Conservation (phyloP, 108 stramenopile species). For the Nitzschia sp. region DNA sequence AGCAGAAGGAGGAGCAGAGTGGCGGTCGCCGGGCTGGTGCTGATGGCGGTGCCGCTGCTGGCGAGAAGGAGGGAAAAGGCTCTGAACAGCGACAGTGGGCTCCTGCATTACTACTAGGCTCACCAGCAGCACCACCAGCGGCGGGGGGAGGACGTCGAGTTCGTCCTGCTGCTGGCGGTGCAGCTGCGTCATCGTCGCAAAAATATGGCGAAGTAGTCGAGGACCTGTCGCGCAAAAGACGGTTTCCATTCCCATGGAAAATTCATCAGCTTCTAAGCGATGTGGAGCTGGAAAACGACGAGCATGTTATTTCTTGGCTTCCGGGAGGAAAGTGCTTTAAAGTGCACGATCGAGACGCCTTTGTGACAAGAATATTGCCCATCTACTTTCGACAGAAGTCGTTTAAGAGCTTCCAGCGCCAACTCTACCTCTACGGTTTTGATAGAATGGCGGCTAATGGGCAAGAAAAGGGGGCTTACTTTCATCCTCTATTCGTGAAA, state of each 20-base stretch:
- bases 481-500: conserved; percentile 19
- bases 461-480: conserved; percentile 22
- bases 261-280: conserved; percentile 18
- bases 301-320: conserved; percentile 45
- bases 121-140: too few relatives aligned
- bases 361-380: conserved; percentile 64
- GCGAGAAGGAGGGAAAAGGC: too few relatives aligned
- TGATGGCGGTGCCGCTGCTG: too few relatives aligned
- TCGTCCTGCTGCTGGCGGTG: neutral
- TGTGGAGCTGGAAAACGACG: conserved; percentile 25
- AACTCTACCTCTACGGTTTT: conserved; percentile 35
- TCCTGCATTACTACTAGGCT: too few relatives aligned
- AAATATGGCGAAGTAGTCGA: neutral
- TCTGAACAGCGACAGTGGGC: too few relatives aligned
- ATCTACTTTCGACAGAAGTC: conserved; percentile 69
- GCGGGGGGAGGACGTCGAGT: too few relatives aligned
- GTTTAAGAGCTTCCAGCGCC: conserved; percentile 69
- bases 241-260: conserved; percentile 21
- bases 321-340: conserved; percentile 20
- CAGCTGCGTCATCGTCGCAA: neutral
- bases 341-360: conserved; percentile 18
- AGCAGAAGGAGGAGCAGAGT: too few relatives aligned
- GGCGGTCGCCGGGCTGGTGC: too few relatives aligned
- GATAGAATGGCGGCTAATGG: neutral
- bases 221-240: neutral